Percentiles rank a stretch among this genome's conserved stretches.
Conservation (phyloP, 768 basidiomycete genomes). For the Tricholoma terreum region DNA sequence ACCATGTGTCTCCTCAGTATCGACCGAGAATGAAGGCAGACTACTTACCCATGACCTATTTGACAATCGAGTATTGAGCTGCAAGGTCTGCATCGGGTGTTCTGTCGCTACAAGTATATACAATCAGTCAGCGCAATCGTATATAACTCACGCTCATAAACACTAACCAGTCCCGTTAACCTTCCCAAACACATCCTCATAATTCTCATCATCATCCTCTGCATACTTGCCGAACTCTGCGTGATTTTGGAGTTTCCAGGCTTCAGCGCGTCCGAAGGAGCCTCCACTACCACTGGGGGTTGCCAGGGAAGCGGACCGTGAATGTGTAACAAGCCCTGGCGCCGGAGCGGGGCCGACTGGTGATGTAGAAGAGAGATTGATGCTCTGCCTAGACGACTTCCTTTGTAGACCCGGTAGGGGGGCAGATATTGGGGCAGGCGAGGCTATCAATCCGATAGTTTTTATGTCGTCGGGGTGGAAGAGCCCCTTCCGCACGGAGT, state of each 20-base stretch:
- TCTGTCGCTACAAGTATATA: constrained; percentile 41
- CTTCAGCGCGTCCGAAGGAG: constrained; percentile 69
- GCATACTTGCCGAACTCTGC: constrained; percentile 81
- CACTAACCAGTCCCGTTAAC: constrained; percentile 62
- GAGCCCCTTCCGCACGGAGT: constrained; percentile 66
- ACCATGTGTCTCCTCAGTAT: constrained; percentile 3
- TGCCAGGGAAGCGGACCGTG: constrained; percentile 57
- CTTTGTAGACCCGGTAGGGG: constrained; percentile 57
- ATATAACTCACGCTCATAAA: background rate
- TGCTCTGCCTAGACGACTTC: constrained; percentile 51
- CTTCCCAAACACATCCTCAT: constrained; percentile 92
- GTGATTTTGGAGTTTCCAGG: constrained; percentile 49
- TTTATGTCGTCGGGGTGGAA: constrained; percentile 92
- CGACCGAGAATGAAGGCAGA: background rate
- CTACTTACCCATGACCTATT: constrained; percentile 82
- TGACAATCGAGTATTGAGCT: constrained; percentile 82
- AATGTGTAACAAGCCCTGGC: constrained; percentile 36
- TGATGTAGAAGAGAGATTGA: constrained; percentile 41
- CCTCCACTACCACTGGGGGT: constrained; percentile 41
- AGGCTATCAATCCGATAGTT: constrained; percentile 55
- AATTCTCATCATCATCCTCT: constrained; percentile 87
- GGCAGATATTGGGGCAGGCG: constrained; percentile 64
- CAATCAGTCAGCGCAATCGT: background rate
- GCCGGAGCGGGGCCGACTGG: constrained; percentile 28
- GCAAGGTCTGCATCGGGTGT: constrained; percentile 68